These are phyloP conservation scores for Trypanosomatidae sp. DNA, from an alignment of 208 protist genomes.

Conservation along the genomic window DNA sequence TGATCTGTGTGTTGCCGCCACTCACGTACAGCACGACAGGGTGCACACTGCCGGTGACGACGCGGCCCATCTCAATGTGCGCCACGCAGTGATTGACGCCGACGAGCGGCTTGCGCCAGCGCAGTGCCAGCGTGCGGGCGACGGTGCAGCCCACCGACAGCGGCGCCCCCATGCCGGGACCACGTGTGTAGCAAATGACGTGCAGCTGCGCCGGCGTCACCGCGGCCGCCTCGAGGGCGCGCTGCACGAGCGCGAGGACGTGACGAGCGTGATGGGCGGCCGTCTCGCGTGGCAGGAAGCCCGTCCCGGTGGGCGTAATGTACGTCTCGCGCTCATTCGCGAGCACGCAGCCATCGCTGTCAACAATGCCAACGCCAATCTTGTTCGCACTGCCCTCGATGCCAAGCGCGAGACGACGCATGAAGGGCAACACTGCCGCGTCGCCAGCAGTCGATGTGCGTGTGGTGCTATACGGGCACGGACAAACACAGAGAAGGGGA, in stretches of 20 bases:
- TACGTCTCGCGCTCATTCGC: slow-evolving; percentile 97
- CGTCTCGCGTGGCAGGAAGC: slow-evolving; percentile 98
- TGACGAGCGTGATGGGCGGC: slow-evolving; percentile 94
- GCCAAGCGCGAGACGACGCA: slow-evolving; percentile 83
- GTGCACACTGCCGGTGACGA: slow-evolving; percentile 91
- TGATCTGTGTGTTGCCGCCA: slow-evolving; percentile 99
- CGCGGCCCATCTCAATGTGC: slow-evolving; percentile 99
- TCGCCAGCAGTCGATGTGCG: too few species aligned
- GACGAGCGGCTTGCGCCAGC: slow-evolving; percentile 89
- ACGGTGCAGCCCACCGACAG: slow-evolving; percentile 84
- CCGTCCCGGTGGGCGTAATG: slow-evolving; percentile 94
- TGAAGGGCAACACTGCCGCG: too few species aligned
- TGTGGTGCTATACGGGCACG: too few species aligned
- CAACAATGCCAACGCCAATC: slow-evolving; percentile 96
- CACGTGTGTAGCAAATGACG: slow-evolving; percentile 96
- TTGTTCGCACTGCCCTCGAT: slow-evolving; percentile 99
- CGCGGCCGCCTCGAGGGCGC: slow-evolving; percentile 87
- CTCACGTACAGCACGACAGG: slow-evolving; percentile 99
- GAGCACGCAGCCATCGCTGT: slow-evolving; percentile 88
- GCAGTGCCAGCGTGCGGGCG: slow-evolving; percentile 53
- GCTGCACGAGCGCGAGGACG: slow-evolving; percentile 71
- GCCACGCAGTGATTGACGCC: slow-evolving; percentile 99
- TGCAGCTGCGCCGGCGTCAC: slow-evolving; percentile 81
- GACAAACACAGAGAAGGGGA: background rate
- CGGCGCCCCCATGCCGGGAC: slow-evolving; percentile 95